Conservation (phyloP, 176 grass and related monocot species). For the Carex kokanica region DNA sequence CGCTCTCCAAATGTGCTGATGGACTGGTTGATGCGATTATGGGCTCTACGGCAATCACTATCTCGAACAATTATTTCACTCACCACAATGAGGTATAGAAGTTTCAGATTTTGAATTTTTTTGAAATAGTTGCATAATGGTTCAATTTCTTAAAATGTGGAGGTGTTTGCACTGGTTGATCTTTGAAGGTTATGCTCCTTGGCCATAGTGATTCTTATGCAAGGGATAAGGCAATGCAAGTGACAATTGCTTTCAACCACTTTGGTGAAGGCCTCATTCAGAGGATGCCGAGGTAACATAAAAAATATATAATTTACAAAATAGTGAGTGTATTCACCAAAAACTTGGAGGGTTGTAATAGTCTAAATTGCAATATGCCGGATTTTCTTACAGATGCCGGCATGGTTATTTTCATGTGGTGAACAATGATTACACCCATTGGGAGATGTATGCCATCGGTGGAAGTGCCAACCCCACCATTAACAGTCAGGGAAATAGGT, state of each 20-base stretch:
- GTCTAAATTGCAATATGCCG: neutral
- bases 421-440: slow-evolving; percentile 48
- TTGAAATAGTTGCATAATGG: slow-evolving; percentile 3
- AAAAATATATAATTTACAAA: neutral
- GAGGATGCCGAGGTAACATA: slow-evolving; percentile 29
- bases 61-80: slow-evolving; percentile 81
- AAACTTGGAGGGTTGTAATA: neutral
- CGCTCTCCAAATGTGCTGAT: slow-evolving; percentile 78
- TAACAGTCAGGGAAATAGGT: slow-evolving; percentile 49
- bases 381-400: slow-evolving; percentile 29
- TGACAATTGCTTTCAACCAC: slow-evolving; percentile 90
- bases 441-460: slow-evolving; percentile 49
- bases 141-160: neutral
- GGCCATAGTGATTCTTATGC: slow-evolving; percentile 84
- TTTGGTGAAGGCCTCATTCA: slow-evolving; percentile 76
- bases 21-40: slow-evolving; percentile 80
- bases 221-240: slow-evolving; percentile 82
- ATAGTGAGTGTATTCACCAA: neutral
- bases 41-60: slow-evolving; percentile 84
- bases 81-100: slow-evolving; percentile 77
- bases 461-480: slow-evolving; percentile 44
- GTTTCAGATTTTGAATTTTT: neutral
- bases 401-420: slow-evolving; percentile 50
- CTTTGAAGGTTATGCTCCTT: slow-evolving; percentile 71
- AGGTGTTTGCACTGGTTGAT: neutral